Percentiles rank a stretch among this genome's conserved stretches.
Conservation (phyloP, 805 yeast species). For the Nakazawaea populi region DNA sequence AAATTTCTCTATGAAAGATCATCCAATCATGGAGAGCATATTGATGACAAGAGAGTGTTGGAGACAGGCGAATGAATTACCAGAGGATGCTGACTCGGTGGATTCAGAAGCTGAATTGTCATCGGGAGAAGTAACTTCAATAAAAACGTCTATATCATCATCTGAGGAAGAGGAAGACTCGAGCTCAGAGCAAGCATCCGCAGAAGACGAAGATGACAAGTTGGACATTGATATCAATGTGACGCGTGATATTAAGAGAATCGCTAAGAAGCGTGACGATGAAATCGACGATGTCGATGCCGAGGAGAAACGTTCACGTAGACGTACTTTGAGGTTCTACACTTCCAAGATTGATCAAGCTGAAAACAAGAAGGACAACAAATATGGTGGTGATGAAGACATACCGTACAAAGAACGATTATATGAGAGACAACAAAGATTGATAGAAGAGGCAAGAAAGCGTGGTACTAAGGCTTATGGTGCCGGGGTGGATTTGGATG, state of each 20-base stretch:
- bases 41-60: constrained; percentile 80
- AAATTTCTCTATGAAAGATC: constrained; percentile 63
- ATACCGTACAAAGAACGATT: constrained; percentile 87
- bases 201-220: constrained; percentile 24
- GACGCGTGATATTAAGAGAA: constrained; percentile 44
- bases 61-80: constrained; percentile 70
- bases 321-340: constrained; percentile 84
- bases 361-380: constrained; percentile 52
- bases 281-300: constrained; percentile 75
- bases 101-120: constrained; percentile 22
- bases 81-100: constrained; percentile 22
- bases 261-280: constrained; percentile 41
- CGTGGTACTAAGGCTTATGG: constrained; percentile 54
- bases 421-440: constrained; percentile 83
- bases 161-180: constrained; percentile 20
- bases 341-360: constrained; percentile 94
- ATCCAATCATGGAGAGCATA: constrained; percentile 84
- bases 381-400: constrained; percentile 78
- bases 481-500: constrained; percentile 51
- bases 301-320: constrained; percentile 79
- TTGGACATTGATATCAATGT: constrained; percentile 46
- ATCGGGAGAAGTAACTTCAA: constrained; percentile 17
- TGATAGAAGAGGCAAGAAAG: constrained; percentile 80
- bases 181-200: constrained; percentile 10
- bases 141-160: constrained; percentile 12